Evolutionary conservation across 305 asterid species (phyloP).

Genomic region (Fraxinus sp.): DNA sequence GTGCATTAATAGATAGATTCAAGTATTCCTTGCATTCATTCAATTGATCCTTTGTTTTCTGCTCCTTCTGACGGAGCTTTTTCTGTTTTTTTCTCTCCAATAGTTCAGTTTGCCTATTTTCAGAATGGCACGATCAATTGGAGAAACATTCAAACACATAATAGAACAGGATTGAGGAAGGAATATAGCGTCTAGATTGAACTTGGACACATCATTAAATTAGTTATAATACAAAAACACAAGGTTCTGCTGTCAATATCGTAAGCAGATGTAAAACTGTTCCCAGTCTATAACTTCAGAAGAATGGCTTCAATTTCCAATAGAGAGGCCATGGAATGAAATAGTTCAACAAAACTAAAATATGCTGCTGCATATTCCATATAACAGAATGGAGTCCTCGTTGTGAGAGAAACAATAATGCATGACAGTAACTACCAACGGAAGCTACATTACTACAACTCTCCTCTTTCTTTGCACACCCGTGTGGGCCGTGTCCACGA

Average conservation of each 20-base stretch:
- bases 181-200: neutral
- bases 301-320: neutral
- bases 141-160: neutral
- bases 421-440: neutral
- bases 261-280: neutral
- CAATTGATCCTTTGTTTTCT: conserved; percentile 51
- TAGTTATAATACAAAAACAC: neutral
- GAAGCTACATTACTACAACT: neutral
- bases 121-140: neutral
- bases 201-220: neutral
- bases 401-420: neutral
- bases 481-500: neutral
- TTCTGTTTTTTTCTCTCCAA: conserved; percentile 66
- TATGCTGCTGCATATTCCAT: neutral
- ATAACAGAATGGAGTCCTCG: neutral
- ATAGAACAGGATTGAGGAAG: neutral
- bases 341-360: neutral
- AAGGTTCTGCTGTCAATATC: neutral
- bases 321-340: neutral
- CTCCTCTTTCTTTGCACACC: neutral
- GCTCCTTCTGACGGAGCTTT: conserved; percentile 73
- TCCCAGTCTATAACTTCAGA: neutral
- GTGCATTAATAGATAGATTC: conserved; percentile 31
- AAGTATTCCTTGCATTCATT: conserved; percentile 32
- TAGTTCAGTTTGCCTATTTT: conserved; percentile 50